Conservation (phyloP, 768 basidiomycete genomes). For the Mycena crocata region DNA sequence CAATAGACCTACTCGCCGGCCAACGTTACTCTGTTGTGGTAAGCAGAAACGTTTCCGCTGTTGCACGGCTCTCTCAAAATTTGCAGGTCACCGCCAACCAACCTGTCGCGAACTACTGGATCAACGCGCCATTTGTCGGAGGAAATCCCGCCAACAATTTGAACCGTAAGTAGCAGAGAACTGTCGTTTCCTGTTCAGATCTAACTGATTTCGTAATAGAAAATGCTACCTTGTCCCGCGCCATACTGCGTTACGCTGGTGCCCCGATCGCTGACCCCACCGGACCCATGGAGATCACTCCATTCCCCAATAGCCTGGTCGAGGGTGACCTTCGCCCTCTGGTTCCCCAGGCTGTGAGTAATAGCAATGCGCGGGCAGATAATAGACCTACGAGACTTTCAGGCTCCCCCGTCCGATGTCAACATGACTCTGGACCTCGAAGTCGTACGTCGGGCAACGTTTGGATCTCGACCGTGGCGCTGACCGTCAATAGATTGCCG, state of each 20-base stretch:
- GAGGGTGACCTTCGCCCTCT: slow-evolving; percentile 28
- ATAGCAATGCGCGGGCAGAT: neutral
- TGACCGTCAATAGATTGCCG: slow-evolving; percentile 22
- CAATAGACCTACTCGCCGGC: slow-evolving; percentile 50
- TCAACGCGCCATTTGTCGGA: slow-evolving; percentile 43
- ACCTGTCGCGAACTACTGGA: slow-evolving; percentile 59
- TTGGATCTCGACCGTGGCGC: slow-evolving; percentile 40
- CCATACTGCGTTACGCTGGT: slow-evolving; percentile 50
- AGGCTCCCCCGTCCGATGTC: slow-evolving; percentile 38
- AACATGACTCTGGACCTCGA: slow-evolving; percentile 14
- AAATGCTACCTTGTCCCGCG: slow-evolving; percentile 39
- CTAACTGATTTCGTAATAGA: neutral
- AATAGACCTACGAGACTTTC: slow-evolving; percentile 8
- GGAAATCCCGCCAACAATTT: slow-evolving; percentile 44
- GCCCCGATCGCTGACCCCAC: slow-evolving; percentile 47
- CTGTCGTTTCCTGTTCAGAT: neutral
- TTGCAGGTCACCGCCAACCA: slow-evolving; percentile 52
- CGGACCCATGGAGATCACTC: slow-evolving; percentile 33
- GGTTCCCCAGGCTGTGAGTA: neutral
- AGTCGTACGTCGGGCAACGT: slow-evolving; percentile 36
- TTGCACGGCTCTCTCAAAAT: slow-evolving; percentile 8
- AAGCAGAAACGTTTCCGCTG: slow-evolving; percentile 14
- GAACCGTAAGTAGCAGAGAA: slow-evolving; percentile 18
- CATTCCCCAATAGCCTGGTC: slow-evolving; percentile 27
- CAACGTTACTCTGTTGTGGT: slow-evolving; percentile 62